A percentile compares a stretch with the other conserved stretches of the same genome.
Conservation (phyloP, 148 eudicot genomes). For the Chenopodium album region DNA sequence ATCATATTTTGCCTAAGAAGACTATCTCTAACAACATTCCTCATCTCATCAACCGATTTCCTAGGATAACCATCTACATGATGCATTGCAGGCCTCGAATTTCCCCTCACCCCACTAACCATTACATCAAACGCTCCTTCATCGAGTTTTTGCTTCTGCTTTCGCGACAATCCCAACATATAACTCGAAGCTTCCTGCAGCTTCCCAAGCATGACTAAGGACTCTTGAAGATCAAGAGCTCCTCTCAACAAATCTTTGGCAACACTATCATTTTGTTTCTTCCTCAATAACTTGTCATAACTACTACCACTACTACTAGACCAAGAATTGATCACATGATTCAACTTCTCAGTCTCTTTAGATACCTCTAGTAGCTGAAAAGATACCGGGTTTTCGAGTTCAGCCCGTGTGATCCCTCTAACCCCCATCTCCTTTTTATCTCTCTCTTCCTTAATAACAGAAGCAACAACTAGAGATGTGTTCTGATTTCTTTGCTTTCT, state of each 20-base stretch:
- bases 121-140: constrained; percentile 28
- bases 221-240: constrained; percentile 73
- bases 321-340: constrained; percentile 55
- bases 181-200: constrained; percentile 54
- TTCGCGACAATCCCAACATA: constrained; percentile 39
- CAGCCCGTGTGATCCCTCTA: constrained; percentile 33
- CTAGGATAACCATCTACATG: constrained; percentile 24
- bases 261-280: constrained; percentile 30
- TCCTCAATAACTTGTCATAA: constrained; percentile 13
- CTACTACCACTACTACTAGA: constrained; percentile 17
- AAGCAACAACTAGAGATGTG: constrained; percentile 16
- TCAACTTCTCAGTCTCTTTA: constrained; percentile 49
- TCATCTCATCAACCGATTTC: constrained; percentile 59
- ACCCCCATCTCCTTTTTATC: constrained; percentile 39
- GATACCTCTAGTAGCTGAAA: constrained; percentile 50
- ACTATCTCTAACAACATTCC: constrained; percentile 61
- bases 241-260: constrained; percentile 74
- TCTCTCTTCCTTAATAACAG: constrained; percentile 21
- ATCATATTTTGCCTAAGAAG: constrained; percentile 64
- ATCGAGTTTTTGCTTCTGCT: constrained; percentile 39
- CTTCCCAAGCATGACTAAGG: constrained; percentile 61
- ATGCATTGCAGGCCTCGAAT: not conserved
- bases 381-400: constrained; percentile 31
- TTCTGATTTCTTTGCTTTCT: constrained; percentile 18
- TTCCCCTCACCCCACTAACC: constrained; percentile 25